Conservation (phyloP, 2,329 filamentous ascomycete species). For the Chaetomium sp. region DNA sequence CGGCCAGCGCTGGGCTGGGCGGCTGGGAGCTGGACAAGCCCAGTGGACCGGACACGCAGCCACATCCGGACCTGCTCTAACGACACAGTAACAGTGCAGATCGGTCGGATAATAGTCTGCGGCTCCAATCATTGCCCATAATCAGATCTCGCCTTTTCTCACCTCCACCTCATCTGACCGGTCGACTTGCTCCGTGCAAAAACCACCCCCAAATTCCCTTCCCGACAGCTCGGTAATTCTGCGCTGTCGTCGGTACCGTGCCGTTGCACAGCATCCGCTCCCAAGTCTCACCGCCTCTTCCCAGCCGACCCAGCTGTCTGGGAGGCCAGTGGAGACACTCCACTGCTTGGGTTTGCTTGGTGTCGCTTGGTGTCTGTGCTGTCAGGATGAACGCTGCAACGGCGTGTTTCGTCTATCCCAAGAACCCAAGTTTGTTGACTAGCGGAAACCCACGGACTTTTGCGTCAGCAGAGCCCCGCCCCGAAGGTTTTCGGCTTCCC, state of each 20-base stretch:
- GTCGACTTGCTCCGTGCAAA: neutral
- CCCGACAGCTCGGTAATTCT: neutral
- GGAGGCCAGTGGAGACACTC: constrained; percentile 12
- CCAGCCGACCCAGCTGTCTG: constrained; percentile 18
- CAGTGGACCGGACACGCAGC: constrained; percentile 1
- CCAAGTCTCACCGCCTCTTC: constrained; percentile 15
- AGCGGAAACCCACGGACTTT: too few relatives aligned
- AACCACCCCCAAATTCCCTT: neutral
- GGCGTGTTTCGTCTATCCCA: neutral
- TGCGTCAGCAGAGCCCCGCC: too few relatives aligned
- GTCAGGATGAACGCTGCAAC: constrained; percentile 18
- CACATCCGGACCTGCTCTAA: neutral
- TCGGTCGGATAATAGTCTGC: neutral
- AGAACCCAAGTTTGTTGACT: too few relatives aligned
- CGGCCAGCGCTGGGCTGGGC: neutral
- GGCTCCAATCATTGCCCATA: neutral
- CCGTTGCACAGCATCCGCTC: neutral
- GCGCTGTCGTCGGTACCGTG: neutral
- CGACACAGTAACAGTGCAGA: neutral
- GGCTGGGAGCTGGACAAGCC: neutral
- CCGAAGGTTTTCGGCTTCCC: too few relatives aligned
- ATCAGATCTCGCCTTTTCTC: neutral
- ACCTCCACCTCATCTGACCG: neutral
- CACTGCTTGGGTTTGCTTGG: neutral
- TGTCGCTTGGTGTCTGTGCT: too few relatives aligned